Conservation (phyloP, 495 filamentous ascomycete genomes). For the Neurospora hispaniola region DNA sequence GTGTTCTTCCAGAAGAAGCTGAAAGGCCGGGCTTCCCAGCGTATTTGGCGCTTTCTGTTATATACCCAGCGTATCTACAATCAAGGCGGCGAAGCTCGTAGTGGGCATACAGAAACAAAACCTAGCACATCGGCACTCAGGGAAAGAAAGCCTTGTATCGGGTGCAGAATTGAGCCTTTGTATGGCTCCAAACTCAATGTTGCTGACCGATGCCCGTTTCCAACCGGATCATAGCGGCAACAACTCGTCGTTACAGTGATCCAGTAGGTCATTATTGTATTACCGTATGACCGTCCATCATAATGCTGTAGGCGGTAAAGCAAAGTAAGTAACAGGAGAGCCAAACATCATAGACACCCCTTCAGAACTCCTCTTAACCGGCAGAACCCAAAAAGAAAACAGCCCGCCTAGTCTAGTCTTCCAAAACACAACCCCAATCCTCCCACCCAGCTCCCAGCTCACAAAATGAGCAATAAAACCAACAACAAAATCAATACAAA, state of each 20-base stretch:
- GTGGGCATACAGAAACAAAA: background rate
- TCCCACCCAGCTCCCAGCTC: constrained; percentile 4
- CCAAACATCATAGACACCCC: background rate
- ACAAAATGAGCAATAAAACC: constrained; percentile 53
- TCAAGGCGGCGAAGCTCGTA: background rate
- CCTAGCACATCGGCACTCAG: background rate
- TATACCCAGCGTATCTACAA: constrained; percentile 1
- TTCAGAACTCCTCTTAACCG: background rate
- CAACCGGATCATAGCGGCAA: background rate
- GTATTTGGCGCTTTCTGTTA: background rate
- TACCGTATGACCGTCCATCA: background rate
- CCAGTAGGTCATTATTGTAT: background rate
- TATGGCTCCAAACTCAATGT: background rate
- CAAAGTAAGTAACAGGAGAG: background rate
- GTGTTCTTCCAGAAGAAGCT: background rate
- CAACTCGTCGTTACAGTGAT: background rate
- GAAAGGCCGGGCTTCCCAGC: background rate
- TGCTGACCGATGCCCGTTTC: background rate
- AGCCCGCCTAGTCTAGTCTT: background rate
- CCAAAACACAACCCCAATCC: background rate
- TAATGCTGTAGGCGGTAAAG: background rate
- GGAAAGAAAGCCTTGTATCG: background rate
- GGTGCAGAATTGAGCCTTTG: background rate
- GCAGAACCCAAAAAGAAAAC: background rate
- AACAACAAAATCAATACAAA: constrained; percentile 76